Evolutionary conservation across 2,329 filamentous ascomycete genomes (phyloP).

Genomic region (Aspergillus fijiensis): DNA sequence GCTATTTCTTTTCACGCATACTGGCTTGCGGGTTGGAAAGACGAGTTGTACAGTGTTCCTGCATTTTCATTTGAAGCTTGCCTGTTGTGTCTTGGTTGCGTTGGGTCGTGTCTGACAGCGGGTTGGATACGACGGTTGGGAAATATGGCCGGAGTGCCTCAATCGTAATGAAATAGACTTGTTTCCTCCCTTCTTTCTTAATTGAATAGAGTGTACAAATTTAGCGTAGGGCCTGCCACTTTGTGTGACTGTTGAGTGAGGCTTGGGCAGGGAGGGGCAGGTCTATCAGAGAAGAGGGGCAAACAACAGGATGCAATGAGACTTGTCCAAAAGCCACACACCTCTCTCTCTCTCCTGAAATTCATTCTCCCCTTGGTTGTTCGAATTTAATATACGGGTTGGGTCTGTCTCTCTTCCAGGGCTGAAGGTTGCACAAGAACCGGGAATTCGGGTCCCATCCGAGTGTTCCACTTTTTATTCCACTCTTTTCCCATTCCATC

Average conservation of each 20-base stretch:
- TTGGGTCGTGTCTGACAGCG: neutral
- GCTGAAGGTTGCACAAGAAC: neutral
- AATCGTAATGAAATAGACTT: neutral
- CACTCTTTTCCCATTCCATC: neutral
- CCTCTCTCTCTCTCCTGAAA: neutral
- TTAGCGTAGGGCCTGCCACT: neutral
- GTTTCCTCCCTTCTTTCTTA: neutral
- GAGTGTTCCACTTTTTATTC: conserved; percentile 1
- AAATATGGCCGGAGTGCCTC: neutral
- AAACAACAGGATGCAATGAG: neutral
- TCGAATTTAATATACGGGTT: neutral
- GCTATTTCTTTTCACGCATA: conserved; percentile 21
- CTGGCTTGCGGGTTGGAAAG: conserved; percentile 11
- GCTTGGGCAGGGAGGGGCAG: neutral
- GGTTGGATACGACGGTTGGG: neutral
- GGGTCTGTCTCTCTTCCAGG: neutral
- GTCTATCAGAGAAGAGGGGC: neutral
- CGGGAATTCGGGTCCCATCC: conserved; percentile 7
- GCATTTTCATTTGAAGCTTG: conserved; percentile 12
- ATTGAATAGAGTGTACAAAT: neutral
- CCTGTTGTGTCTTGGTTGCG: conserved; percentile 9
- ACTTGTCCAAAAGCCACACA: neutral
- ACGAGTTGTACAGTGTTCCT: conserved; percentile 26
- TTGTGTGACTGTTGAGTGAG: neutral
- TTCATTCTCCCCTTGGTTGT: neutral